A percentile compares a stretch with the other conserved stretches of the same genome.
Conservation (phyloP, 495 filamentous ascomycete species). For the Penicilliopsis zonata region DNA sequence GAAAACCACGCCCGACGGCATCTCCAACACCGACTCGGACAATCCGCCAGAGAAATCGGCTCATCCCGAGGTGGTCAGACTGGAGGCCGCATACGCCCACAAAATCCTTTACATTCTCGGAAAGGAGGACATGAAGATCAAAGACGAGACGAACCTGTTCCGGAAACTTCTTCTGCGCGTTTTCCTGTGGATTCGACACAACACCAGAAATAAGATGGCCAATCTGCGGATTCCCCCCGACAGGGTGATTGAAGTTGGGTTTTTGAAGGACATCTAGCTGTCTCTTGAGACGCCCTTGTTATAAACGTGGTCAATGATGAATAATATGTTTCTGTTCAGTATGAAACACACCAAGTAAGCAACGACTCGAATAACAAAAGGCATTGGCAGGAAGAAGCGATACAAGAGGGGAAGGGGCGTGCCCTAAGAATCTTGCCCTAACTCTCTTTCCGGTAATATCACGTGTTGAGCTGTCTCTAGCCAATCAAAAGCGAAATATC, state of each 20-base stretch:
- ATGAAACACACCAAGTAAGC: too few relatives aligned
- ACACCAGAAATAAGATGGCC: slow-evolving; percentile 50
- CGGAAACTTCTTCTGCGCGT: slow-evolving; percentile 36
- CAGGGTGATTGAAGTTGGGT: slow-evolving; percentile 55
- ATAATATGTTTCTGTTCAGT: too few relatives aligned
- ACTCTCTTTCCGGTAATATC: too few relatives aligned
- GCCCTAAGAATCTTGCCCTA: too few relatives aligned
- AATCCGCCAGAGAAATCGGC: slow-evolving; percentile 1
- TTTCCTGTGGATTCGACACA: slow-evolving; percentile 62
- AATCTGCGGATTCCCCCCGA: slow-evolving; percentile 49
- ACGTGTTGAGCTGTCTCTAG: too few relatives aligned
- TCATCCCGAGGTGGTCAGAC: slow-evolving; percentile 12
- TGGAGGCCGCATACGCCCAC: slow-evolving; percentile 46
- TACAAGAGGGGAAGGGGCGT: too few relatives aligned
- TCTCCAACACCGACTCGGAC: slow-evolving; percentile 2
- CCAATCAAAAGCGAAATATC: too few relatives aligned
- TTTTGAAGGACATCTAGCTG: too few relatives aligned
- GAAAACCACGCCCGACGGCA: slow-evolving; percentile 4
- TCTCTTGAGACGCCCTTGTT: too few relatives aligned
- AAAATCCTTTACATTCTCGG: slow-evolving; percentile 60
- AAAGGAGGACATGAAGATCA: slow-evolving; percentile 58
- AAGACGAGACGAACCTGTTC: slow-evolving; percentile 24
- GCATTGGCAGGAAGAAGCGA: too few relatives aligned
- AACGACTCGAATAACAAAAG: too few relatives aligned
- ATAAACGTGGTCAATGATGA: too few relatives aligned